Conservation (phyloP, 2,329 filamentous ascomycete species). For the Aspergillus brunneoviolaceus region DNA sequence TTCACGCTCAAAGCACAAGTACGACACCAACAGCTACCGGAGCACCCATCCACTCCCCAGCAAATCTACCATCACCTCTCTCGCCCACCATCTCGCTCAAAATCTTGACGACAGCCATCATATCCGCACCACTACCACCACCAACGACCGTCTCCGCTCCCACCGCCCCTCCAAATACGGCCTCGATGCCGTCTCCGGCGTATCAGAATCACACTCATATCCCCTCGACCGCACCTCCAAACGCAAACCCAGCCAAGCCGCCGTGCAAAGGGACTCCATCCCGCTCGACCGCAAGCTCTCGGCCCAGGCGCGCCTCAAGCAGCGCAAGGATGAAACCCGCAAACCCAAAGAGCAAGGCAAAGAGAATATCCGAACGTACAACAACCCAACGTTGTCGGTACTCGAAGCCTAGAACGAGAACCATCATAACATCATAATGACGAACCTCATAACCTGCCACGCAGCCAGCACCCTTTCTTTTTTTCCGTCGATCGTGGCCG, state of each 20-base stretch:
- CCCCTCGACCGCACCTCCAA: slow-evolving; percentile 20
- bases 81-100: slow-evolving; percentile 21
- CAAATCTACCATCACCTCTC: slow-evolving; percentile 26
- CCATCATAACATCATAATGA: neutral
- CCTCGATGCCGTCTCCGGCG: slow-evolving; percentile 29
- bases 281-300: slow-evolving; percentile 35
- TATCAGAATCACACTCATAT: slow-evolving; percentile 17
- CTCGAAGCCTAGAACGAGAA: neutral
- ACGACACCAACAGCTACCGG: slow-evolving; percentile 24
- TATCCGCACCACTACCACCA: slow-evolving; percentile 10
- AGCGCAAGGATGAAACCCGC: slow-evolving; percentile 26
- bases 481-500: neutral
- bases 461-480: neutral
- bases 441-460: neutral
- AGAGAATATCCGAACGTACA: slow-evolving; percentile 29
- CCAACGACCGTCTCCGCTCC: slow-evolving; percentile 21
- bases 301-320: slow-evolving; percentile 36
- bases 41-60: slow-evolving; percentile 24
- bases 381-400: slow-evolving; percentile 3
- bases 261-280: slow-evolving; percentile 26
- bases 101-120: slow-evolving; percentile 20
- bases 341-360: slow-evolving; percentile 32
- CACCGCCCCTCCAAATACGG: slow-evolving; percentile 30
- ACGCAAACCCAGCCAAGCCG: slow-evolving; percentile 23
- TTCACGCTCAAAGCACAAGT: slow-evolving; percentile 22